Conservation (phyloP, 2,329 filamentous ascomycete species). For the Aspergillus versicolor region DNA sequence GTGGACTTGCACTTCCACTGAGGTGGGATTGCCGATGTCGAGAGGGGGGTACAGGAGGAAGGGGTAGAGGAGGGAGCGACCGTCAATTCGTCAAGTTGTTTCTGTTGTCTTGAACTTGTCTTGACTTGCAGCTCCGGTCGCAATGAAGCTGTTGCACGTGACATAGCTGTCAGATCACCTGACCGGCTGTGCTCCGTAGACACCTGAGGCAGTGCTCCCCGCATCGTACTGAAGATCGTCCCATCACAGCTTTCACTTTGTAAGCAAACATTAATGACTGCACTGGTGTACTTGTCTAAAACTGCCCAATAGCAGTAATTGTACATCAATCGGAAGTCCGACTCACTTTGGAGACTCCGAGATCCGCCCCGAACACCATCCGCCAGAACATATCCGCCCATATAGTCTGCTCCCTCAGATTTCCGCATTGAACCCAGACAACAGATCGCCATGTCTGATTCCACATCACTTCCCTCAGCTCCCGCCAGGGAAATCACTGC, state of each 20-base stretch:
- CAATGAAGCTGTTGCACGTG: neutral
- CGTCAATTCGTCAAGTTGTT: no score
- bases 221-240: neutral
- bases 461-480: constrained; percentile 7
- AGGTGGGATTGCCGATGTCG: no score
- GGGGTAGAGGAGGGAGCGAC: no score
- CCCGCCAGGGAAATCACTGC: constrained; percentile 6
- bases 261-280: no score
- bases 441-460: constrained; percentile 1
- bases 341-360: neutral
- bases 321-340: neutral
- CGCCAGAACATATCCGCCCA: neutral
- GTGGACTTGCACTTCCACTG: no score
- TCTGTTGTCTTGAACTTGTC: no score
- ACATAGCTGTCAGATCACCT: neutral
- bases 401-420: neutral
- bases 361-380: neutral
- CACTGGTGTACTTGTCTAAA: neutral
- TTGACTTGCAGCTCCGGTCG: no score
- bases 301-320: neutral
- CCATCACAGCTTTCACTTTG: neutral
- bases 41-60: no score
- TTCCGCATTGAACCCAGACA: neutral
- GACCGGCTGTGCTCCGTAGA: neutral
- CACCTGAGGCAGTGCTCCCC: neutral